phyloP scores from a whole-genome alignment of 495 filamentous ascomycete species.

The Lophiotrema nucula region DNA sequence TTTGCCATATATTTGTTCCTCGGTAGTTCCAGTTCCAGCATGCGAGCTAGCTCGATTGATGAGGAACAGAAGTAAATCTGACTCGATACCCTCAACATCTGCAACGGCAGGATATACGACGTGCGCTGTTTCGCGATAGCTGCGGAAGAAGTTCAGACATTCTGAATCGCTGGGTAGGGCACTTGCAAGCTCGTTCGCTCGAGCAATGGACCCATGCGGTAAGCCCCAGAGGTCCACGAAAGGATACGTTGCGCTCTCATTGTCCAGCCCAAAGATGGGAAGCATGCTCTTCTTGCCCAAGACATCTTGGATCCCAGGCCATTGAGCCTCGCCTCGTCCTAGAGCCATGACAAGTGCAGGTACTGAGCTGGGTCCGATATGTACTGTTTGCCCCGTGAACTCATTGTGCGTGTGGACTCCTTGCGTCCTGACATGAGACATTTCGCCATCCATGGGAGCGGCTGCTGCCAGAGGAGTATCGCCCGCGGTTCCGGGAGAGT shows the following conservation, averaged over 20 bases:
- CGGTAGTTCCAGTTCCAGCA: constrained; percentile 42
- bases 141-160: constrained; percentile 64
- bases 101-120: constrained; percentile 78
- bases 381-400: constrained; percentile 54
- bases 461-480: constrained; percentile 31
- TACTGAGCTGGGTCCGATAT: constrained; percentile 59
- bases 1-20: constrained; percentile 52
- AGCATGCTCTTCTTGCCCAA: constrained; percentile 70
- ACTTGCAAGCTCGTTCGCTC: constrained; percentile 66
- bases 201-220: constrained; percentile 65
- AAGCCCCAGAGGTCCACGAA: constrained; percentile 63
- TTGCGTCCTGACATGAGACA: constrained; percentile 30
- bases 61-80: constrained; percentile 64
- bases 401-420: constrained; percentile 56
- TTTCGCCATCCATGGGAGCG: constrained; percentile 30
- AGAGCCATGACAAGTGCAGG: constrained; percentile 65
- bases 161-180: constrained; percentile 67
- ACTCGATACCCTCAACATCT: constrained; percentile 65
- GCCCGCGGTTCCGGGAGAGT: constrained; percentile 28
- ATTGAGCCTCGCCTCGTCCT: constrained; percentile 59
- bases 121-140: constrained; percentile 73
- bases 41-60: constrained; percentile 58
- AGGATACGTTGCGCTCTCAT: constrained; percentile 77
- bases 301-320: constrained; percentile 46
- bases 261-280: constrained; percentile 77